Percentiles rank a stretch among this genome's conserved stretches.
phyloP scores from a whole-genome alignment of 2,329 filamentous ascomycete genomes.

The Emergomyces africanus region DNA sequence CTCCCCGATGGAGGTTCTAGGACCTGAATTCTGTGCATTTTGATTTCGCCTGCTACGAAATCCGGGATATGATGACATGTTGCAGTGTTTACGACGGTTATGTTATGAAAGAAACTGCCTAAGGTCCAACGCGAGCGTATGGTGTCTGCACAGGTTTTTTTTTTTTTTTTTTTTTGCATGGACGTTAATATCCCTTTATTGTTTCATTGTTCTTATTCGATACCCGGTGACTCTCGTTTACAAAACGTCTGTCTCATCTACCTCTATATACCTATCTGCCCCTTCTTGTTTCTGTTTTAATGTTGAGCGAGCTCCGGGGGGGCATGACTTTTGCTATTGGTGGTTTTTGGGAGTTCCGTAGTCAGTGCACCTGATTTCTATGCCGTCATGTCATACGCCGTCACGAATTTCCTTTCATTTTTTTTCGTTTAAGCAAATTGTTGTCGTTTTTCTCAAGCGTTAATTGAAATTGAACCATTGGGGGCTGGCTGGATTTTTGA shows the following conservation, averaged over 20 bases:
- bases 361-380: not conserved
- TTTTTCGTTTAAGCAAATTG: not conserved
- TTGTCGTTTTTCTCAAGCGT: not conserved
- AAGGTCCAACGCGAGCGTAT: not conserved
- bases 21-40: not conserved
- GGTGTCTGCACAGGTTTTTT: not conserved
- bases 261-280: not conserved
- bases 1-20: slow-evolving; percentile 27
- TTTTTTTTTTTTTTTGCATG: not conserved
- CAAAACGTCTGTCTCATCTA: not conserved
- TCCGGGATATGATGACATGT: not conserved
- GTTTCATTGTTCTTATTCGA: not conserved
- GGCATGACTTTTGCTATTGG: not conserved
- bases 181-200: not conserved
- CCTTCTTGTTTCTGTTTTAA: not conserved
- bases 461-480: not conserved
- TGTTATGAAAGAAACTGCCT: not conserved
- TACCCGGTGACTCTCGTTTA: not conserved
- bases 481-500: not conserved
- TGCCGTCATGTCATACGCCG: not conserved
- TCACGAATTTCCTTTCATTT: not conserved
- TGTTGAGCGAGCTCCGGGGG: not conserved
- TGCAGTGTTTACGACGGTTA: not conserved
- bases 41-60: not conserved
- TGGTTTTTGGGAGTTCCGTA: not conserved